Evolutionary conservation across 2,329 filamentous ascomycete species (phyloP).

Genomic region (Nemania sp.): DNA sequence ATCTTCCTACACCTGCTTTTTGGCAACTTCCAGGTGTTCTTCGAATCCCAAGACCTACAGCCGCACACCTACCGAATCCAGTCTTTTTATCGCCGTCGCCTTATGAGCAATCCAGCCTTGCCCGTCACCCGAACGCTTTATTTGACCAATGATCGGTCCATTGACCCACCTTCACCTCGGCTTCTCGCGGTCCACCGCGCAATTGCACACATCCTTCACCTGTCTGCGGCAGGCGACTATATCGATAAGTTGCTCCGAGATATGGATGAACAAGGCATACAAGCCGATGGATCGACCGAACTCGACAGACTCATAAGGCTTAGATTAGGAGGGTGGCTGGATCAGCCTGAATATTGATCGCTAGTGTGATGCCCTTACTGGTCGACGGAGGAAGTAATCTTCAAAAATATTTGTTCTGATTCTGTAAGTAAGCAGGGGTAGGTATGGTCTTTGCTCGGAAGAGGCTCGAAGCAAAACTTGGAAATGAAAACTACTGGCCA

Average conservation of each 20-base stretch:
- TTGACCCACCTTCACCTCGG: constrained; percentile 41
- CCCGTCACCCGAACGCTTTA: constrained; percentile 40
- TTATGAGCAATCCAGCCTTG: constrained; percentile 9
- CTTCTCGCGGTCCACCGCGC: constrained; percentile 43
- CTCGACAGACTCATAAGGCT: constrained; percentile 22
- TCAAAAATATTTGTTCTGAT: too few species aligned
- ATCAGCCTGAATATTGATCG: too few species aligned
- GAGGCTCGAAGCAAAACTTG: too few species aligned
- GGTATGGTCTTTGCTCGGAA: too few species aligned
- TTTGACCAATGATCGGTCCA: constrained; percentile 32
- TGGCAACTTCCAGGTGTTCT: constrained; percentile 42
- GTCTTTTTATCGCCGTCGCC: constrained; percentile 25
- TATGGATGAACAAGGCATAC: constrained; percentile 23
- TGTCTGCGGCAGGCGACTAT: constrained; percentile 40
- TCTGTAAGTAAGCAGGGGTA: too few species aligned
- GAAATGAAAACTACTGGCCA: too few species aligned
- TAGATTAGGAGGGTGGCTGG: constrained; percentile 5
- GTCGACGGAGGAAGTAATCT: too few species aligned
- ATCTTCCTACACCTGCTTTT: constrained; percentile 37
- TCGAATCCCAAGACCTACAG: constrained; percentile 30
- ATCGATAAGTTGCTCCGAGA: constrained; percentile 40
- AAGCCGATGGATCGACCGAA: constrained; percentile 25
- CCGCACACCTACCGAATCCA: constrained; percentile 39
- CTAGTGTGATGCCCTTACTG: too few species aligned
- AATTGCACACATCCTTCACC: constrained; percentile 41